A percentile compares a stretch with the other conserved stretches of the same genome.
These are phyloP conservation scores for Aspergillus sp. DNA, from an alignment of 2,329 filamentous ascomycete species.

Conservation along the genomic window DNA sequence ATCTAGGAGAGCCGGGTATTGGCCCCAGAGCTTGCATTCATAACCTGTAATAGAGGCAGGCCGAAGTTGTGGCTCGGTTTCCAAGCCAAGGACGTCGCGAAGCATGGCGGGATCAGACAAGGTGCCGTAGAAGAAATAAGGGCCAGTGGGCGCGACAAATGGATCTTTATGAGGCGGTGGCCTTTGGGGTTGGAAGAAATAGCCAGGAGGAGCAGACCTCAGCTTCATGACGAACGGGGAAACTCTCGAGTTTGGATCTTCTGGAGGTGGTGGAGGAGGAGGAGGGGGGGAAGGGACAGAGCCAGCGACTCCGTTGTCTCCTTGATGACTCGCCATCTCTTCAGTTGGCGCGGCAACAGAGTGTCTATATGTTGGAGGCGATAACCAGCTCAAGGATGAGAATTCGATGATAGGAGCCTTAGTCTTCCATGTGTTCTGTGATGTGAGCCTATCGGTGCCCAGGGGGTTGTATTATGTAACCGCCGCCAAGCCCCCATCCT, in stretches of 20 bases:
- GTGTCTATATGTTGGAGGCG: background rate
- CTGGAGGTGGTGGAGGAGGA: background rate
- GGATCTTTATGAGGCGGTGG: slow-evolving; percentile 2
- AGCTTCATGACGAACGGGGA: slow-evolving; percentile 12
- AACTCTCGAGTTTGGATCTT: slow-evolving; percentile 7
- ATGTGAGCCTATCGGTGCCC: background rate
- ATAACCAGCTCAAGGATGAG: background rate
- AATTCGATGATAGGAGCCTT: background rate
- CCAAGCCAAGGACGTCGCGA: slow-evolving; percentile 18
- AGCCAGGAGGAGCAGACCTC: slow-evolving; percentile 5
- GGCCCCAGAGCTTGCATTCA: slow-evolving; percentile 27
- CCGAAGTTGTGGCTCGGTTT: slow-evolving; percentile 15
- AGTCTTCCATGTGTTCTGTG: too few relatives aligned
- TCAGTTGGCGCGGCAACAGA: background rate
- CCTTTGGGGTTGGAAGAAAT: slow-evolving; percentile 5
- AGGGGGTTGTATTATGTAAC: background rate
- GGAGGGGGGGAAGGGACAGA: background rate
- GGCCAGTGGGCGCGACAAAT: slow-evolving; percentile 16
- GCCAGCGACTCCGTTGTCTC: background rate
- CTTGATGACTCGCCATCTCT: background rate
- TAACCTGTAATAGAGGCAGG: slow-evolving; percentile 23
- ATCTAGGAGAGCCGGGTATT: slow-evolving; percentile 26
- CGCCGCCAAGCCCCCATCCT: background rate
- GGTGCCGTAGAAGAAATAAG: slow-evolving; percentile 41
- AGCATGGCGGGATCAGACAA: slow-evolving; percentile 29